Evolutionary conservation across 805 yeast genomes (phyloP).

Genomic region (Suhomyces sp.): DNA sequence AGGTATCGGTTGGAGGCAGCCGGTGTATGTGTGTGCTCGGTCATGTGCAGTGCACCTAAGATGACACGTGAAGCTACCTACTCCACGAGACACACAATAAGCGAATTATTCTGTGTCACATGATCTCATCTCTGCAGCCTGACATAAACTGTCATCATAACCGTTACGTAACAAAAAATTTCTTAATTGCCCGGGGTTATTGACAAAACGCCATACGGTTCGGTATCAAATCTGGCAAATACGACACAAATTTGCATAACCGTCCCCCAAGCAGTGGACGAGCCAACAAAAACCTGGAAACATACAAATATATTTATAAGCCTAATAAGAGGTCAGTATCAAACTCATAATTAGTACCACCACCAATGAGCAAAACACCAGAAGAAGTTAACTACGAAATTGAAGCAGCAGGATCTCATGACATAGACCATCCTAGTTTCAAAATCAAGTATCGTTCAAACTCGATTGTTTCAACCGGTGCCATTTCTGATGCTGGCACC

Average conservation of each 20-base stretch:
- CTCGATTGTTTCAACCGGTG: slow-evolving; percentile 20
- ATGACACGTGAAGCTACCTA: neutral
- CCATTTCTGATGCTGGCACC: slow-evolving; percentile 10
- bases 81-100: neutral
- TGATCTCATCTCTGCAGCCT: neutral
- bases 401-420: slow-evolving; percentile 21
- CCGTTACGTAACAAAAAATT: neutral
- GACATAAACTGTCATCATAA: neutral
- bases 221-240: neutral
- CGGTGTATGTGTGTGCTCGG: neutral
- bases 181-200: neutral
- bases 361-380: neutral
- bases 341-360: neutral
- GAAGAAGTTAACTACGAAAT: slow-evolving; percentile 13
- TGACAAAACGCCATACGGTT: neutral
- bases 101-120: neutral
- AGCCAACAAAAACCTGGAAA: neutral
- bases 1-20: neutral
- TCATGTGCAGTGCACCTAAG: neutral
- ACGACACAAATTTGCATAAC: neutral
- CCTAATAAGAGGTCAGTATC: neutral
- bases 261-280: neutral
- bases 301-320: neutral
- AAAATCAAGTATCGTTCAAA: slow-evolving; percentile 34
- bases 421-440: slow-evolving; percentile 31